Evolutionary conservation across 352 stramenopile species (phyloP).

Genomic region (Pythium volutum): DNA sequence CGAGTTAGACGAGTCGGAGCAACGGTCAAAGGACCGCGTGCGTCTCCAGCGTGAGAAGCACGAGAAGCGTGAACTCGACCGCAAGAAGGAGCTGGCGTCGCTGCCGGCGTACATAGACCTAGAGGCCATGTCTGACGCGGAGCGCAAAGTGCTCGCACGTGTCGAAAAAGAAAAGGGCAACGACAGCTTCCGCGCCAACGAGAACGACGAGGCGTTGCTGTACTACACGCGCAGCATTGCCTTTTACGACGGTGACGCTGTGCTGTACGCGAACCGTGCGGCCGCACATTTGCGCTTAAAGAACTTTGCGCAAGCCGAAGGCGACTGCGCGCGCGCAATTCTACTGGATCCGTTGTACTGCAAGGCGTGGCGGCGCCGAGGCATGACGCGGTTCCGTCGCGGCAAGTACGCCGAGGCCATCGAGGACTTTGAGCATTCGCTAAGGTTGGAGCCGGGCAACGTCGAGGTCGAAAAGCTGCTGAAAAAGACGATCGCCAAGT

Average conservation of each 20-base stretch:
- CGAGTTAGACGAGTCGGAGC: conserved; percentile 62
- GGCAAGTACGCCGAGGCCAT: conserved; percentile 86
- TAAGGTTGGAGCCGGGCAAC: conserved; percentile 64
- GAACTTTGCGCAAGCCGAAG: conserved; percentile 81
- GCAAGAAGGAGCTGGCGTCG: conserved; percentile 54
- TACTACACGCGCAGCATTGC: conserved; percentile 90
- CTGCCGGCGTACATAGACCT: conserved; percentile 59
- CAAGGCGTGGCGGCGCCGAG: conserved; percentile 86
- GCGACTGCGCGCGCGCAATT: conserved; percentile 81
- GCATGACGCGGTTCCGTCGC: conserved; percentile 83
- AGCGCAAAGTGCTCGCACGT: conserved; percentile 52
- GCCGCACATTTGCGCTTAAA: conserved; percentile 77
- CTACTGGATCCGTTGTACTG: conserved; percentile 77
- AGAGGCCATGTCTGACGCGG: conserved; percentile 42
- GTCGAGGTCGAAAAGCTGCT: conserved; percentile 78
- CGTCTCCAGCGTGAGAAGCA: conserved; percentile 31
- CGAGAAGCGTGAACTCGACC: conserved; percentile 36
- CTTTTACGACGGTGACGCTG: conserved; percentile 69
- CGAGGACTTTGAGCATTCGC: conserved; percentile 73
- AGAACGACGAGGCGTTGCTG: conserved; percentile 81
- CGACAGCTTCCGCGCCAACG: conserved; percentile 85
- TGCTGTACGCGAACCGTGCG: conserved; percentile 87
- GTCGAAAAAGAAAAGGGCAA: conserved; percentile 94
- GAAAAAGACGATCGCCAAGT: conserved; percentile 68
- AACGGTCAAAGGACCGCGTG: conserved; percentile 35